phyloP scores from a whole-genome alignment of 2,329 filamentous ascomycete genomes.

The Aspergillus fumigatus region DNA sequence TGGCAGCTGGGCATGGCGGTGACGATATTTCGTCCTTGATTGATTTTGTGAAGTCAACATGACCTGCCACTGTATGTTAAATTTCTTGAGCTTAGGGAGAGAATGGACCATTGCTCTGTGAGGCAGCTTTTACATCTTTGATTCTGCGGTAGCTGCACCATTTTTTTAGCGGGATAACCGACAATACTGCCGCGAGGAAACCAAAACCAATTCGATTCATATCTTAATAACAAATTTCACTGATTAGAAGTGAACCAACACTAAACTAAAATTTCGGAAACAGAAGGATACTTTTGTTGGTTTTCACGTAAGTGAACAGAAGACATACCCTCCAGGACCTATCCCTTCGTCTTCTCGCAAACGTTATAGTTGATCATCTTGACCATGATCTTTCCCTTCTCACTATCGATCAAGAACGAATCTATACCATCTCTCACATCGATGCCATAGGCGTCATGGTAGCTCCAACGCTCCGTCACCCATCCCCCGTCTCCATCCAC shows the following conservation, averaged over 20 bases:
- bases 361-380: slow-evolving; percentile 9
- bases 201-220: no score
- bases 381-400: slow-evolving; percentile 4
- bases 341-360: no score
- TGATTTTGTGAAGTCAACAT: neutral
- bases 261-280: no score
- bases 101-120: neutral
- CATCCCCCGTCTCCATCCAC: slow-evolving; percentile 1
- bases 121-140: neutral
- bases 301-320: no score
- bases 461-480: slow-evolving; percentile 9
- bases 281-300: no score
- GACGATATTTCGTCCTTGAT: neutral
- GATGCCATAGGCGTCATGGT: neutral
- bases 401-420: slow-evolving; percentile 4
- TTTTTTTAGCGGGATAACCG: no score
- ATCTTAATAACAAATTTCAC: no score
- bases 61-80: neutral
- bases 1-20: neutral
- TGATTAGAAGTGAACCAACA: no score
- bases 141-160: neutral
- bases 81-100: neutral
- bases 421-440: slow-evolving; percentile 6
- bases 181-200: no score
- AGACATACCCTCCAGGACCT: no score